Evolutionary conservation across 2,329 filamentous ascomycete genomes (phyloP).

Genomic region (Penicillium corylophilum): DNA sequence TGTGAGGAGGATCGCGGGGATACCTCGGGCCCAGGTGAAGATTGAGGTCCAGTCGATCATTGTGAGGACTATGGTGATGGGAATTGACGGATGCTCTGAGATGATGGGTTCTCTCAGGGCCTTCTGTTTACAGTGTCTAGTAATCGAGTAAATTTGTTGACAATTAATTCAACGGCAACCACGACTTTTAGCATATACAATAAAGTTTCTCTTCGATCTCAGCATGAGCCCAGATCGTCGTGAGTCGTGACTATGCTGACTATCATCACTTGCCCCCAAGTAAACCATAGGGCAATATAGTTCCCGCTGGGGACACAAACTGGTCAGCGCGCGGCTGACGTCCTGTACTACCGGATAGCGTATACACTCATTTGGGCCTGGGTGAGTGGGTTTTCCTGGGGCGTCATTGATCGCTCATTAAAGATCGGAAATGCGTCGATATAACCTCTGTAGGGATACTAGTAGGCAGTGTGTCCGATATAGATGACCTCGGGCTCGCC

Average conservation of each 20-base stretch:
- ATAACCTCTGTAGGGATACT: not conserved
- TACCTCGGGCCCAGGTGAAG: slow-evolving; percentile 4
- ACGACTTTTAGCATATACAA: not conserved
- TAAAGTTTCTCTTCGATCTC: not conserved
- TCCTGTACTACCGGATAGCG: not conserved
- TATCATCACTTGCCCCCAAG: slow-evolving; percentile 1
- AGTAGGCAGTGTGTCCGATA: not conserved
- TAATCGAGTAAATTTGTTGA: not conserved
- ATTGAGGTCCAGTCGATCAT: slow-evolving; percentile 5
- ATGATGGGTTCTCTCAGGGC: not conserved
- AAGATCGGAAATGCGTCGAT: not conserved
- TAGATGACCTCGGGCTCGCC: not conserved
- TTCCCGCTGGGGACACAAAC: not conserved
- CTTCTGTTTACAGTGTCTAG: not conserved
- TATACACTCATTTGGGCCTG: not conserved
- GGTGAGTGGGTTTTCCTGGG: not conserved
- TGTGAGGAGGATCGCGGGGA: slow-evolving; percentile 4
- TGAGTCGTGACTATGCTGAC: slow-evolving; percentile 16
- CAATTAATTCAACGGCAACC: not conserved
- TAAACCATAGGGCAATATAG: not conserved
- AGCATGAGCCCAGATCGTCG: not conserved
- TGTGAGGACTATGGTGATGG: not conserved
- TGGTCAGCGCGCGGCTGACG: not conserved
- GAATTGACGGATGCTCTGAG: not conserved
- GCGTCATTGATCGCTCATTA: not conserved